These are phyloP conservation scores for Cutaneotrichosporon dermatis DNA, from an alignment of 1,284 basidiomycete genomes.

Conservation along the genomic window DNA sequence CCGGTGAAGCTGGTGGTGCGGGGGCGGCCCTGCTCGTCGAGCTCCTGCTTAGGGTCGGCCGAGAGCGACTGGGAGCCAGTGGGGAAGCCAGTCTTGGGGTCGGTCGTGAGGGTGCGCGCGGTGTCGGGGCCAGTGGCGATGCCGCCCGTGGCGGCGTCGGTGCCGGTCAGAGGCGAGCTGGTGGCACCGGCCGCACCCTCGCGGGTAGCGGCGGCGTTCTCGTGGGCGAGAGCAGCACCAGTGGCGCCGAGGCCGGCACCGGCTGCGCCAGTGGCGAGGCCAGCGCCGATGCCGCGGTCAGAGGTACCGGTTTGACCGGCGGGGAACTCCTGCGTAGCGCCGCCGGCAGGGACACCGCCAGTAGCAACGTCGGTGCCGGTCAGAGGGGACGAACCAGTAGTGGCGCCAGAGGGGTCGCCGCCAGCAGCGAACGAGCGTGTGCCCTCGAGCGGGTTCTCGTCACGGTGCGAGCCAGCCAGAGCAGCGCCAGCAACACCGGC, in stretches of 20 bases:
- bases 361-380: not conserved
- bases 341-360: too few relatives aligned
- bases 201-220: conserved; percentile 14
- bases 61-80: too few relatives aligned
- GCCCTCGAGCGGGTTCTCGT: conserved; percentile 24
- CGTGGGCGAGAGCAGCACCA: conserved; percentile 40
- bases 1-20: not conserved
- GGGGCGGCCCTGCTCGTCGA: not conserved
- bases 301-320: not conserved
- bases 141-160: not conserved
- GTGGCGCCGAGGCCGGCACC: conserved; percentile 29
- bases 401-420: not conserved
- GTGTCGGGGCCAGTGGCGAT: not conserved
- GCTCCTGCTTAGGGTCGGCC: too few relatives aligned
- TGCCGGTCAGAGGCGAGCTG: not conserved
- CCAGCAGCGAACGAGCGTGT: too few relatives aligned
- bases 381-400: not conserved
- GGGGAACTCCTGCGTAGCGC: too few relatives aligned
- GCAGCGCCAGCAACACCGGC: conserved; percentile 34
- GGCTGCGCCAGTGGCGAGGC: conserved; percentile 7
- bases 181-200: not conserved
- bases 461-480: conserved; percentile 23
- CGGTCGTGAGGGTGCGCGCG: not conserved
- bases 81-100: too few relatives aligned
- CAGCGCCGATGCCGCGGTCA: conserved; percentile 4